Evolutionary conservation across 257 asterid species (phyloP).

Genomic region (Nicotiana obtusifolia): DNA sequence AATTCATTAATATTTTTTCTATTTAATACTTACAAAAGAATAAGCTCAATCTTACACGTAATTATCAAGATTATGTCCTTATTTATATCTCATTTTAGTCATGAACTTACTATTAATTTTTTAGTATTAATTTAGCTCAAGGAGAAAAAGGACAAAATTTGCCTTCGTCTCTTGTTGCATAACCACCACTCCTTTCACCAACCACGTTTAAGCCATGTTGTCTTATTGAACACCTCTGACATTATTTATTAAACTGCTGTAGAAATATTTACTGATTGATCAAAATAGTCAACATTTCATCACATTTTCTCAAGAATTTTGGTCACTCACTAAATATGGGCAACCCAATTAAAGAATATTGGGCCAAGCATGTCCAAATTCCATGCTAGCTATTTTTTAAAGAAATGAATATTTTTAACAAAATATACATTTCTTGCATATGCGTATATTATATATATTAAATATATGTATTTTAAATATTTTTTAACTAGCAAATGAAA

Average conservation of each 20-base stretch:
- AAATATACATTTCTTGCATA: too few relatives aligned
- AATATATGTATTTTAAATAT: too few relatives aligned
- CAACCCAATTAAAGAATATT: neutral
- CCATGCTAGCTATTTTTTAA: too few relatives aligned
- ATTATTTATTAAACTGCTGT: neutral
- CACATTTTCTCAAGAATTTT: neutral
- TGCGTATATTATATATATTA: too few relatives aligned
- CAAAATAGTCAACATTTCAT: neutral
- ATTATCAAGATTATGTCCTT: neutral
- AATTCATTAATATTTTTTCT: too few relatives aligned
- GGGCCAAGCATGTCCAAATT: neutral
- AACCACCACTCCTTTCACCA: constrained; percentile 6
- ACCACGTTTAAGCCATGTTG: neutral
- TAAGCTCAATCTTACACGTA: neutral
- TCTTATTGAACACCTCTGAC: neutral
- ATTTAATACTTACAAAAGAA: too few relatives aligned
- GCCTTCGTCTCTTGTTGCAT: neutral
- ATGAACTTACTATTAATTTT: neutral
- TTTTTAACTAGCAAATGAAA: too few relatives aligned
- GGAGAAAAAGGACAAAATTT: neutral
- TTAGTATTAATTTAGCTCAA: neutral
- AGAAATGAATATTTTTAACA: too few relatives aligned
- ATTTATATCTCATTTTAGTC: too few relatives aligned
- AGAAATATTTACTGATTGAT: neutral
- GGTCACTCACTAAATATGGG: neutral